Percentiles rank a stretch among this genome's conserved stretches.
Conservation (phyloP, 2,329 filamentous ascomycete genomes). For the Fusarium euwallaceae region DNA sequence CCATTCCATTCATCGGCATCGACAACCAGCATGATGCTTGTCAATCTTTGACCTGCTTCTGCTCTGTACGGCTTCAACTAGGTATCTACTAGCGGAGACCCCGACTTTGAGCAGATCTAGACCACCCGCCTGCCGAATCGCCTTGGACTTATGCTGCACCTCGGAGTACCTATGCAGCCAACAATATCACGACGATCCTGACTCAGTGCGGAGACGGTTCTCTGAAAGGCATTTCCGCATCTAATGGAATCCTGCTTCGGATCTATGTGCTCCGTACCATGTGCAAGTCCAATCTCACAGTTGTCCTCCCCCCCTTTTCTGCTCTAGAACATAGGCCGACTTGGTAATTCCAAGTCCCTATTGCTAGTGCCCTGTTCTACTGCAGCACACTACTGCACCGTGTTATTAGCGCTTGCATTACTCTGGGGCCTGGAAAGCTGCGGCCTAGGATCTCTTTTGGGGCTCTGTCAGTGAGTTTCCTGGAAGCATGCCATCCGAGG, state of each 20-base stretch:
- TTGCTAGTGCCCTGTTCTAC: slow-evolving; percentile 25
- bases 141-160: slow-evolving; percentile 25
- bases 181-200: slow-evolving; percentile 25
- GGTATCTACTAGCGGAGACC: slow-evolving; percentile 12
- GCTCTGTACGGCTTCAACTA: background rate
- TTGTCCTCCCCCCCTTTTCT: slow-evolving; percentile 35
- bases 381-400: slow-evolving; percentile 46
- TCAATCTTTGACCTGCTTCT: slow-evolving; percentile 1
- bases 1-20: background rate
- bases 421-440: slow-evolving; percentile 32
- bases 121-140: slow-evolving; percentile 34
- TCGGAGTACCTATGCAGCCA: slow-evolving; percentile 22
- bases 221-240: slow-evolving; percentile 23
- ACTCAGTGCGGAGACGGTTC: slow-evolving; percentile 12
- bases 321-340: slow-evolving; percentile 7
- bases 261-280: background rate
- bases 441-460: slow-evolving; percentile 29
- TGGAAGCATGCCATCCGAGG: background rate
- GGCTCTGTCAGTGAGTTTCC: background rate
- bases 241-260: background rate
- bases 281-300: slow-evolving; percentile 11
- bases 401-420: slow-evolving; percentile 38
- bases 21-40: slow-evolving; percentile 19
- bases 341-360: slow-evolving; percentile 34
- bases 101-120: slow-evolving; percentile 30